Evolutionary conservation across 306 rosid genomes (phyloP), one percentile per base, ranked within the genome.

Genomic region (Gillenia trifoliata): DNA sequence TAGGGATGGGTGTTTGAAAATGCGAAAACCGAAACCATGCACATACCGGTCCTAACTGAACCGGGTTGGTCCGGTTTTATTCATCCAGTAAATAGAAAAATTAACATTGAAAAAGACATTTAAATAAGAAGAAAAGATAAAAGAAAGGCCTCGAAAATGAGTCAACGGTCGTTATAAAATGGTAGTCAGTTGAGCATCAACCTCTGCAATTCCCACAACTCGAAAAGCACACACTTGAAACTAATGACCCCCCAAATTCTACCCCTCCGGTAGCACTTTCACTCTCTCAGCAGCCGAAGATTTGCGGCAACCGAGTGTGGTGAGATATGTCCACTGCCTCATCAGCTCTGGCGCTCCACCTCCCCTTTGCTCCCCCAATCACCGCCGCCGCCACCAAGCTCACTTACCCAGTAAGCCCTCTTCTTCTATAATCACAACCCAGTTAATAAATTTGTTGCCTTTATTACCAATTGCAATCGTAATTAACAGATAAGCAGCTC

Each of bases 341-440:
- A 25, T 72, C 76, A 9, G 61, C 87, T 63, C 47, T 47, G 63
- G 60, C 77, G 26, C 77, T 66, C 63, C 70, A 67, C 59, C 72
- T 71, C 74, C 73, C 79, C 73, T 55, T 63, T 33, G 49, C 77
- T 67, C 62, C 77, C 70, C 72, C 80, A 34, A 10, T 84, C 67
- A 43, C 70, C 22, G 15, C 59, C 61, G 66, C 72, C 67, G 36
- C 70, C 74, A 31, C 63, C 25, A 41, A 43, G 60, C 60, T 78
- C 77, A 11, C 71, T 16, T 68, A 71, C 38, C 83, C 75, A 15
- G 85, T 81, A 63, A 38, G 78, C 55, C 68, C 55, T 65, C 25
- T 31, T 57, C 66, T 61, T 11, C 36, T 29, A 30, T 62, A 16
- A 62, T 62, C 66, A 28, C 25, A 30, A 29, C 23, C 23, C 66